Conservation (phyloP, 176 grass and related monocot genomes). For the Metroxylon sagu region DNA sequence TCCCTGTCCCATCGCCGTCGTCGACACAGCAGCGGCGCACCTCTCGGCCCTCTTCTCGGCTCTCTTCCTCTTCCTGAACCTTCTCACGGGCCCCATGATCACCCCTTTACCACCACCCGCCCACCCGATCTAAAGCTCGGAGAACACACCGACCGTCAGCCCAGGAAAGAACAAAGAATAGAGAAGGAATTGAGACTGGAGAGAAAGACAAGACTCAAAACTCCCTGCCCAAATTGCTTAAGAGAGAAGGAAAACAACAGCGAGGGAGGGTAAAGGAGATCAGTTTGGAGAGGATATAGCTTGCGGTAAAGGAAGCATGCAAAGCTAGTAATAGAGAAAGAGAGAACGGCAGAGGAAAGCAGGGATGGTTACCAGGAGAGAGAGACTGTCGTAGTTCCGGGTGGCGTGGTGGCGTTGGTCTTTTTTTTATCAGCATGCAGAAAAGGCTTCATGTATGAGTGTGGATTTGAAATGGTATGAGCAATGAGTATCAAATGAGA, state of each 20-base stretch:
- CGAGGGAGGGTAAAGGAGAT: neutral
- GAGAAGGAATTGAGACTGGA: too few species aligned
- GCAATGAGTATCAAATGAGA: too few species aligned
- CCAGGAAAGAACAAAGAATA: too few species aligned
- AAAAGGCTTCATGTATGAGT: too few species aligned
- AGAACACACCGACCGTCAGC: neutral
- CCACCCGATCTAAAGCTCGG: neutral
- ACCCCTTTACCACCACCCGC: neutral
- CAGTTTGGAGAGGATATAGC: neutral
- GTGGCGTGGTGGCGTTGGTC: neutral
- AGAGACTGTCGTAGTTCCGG: neutral
- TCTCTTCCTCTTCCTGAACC: conserved; percentile 15
- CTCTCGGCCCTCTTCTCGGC: conserved; percentile 2
- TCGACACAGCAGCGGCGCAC: neutral
- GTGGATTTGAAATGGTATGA: too few species aligned
- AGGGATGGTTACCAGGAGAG: neutral
- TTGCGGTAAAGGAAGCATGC: too few species aligned
- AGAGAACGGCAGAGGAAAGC: neutral
- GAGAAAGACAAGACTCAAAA: too few species aligned
- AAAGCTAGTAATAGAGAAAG: too few species aligned
- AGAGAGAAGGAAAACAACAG: too few species aligned
- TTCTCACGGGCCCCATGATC: conserved; percentile 9
- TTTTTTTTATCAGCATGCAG: neutral
- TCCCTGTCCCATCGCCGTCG: neutral
- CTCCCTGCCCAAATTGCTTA: too few species aligned